Evolutionary conservation across 192 early-diverging fungal genomes (phyloP), one percentile per base, ranked within the genome.

Genomic region (Polychytrium aggregatum): DNA sequence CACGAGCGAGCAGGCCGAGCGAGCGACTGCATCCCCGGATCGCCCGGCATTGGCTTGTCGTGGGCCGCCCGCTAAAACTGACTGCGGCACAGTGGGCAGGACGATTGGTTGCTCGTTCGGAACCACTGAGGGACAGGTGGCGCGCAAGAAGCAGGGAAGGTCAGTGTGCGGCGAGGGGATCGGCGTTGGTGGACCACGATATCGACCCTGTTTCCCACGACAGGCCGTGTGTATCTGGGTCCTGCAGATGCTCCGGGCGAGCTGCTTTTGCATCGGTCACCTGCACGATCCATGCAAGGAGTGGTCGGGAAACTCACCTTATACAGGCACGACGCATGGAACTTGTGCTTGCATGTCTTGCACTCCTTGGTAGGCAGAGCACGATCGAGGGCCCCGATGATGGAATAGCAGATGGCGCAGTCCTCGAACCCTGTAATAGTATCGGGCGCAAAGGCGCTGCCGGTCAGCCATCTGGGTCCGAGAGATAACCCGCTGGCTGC

Each of bases 321-420:
- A 71, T 83, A 94, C 47, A 98, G 60, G 62, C 96, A 98, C 36
- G 85, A 77, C 9, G 81, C 75, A 47, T 98, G 96, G 79, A 93
- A 98, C 48, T 78, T 74, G 59, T 98, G 82, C 60, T 96, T 94
- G 62, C 96, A 98, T 0, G 90, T 94, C 35, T 70, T 65, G 67
- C 96, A 98, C 37, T 81, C 79, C 64, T 91, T 91, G 44, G 62
- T 83, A 7, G 96, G 96, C 43, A 96, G 57, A 14, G 82, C 79
- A 44, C 82, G 71, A 63, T 96, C 92, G 46, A 85, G 68, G 2
- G 87, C 74, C 30, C 88, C 85, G 16, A 98, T 87, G 39, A 96
- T 83, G 21, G 90, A 95, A 59, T 97, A 98, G 68, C 93, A 97
- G 56, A 99, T 97, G 1, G 86, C 81, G 56, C 94, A 99, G 59